phyloP scores from a whole-genome alignment of 345 rosid genomes.

The Linum lewisii region DNA sequence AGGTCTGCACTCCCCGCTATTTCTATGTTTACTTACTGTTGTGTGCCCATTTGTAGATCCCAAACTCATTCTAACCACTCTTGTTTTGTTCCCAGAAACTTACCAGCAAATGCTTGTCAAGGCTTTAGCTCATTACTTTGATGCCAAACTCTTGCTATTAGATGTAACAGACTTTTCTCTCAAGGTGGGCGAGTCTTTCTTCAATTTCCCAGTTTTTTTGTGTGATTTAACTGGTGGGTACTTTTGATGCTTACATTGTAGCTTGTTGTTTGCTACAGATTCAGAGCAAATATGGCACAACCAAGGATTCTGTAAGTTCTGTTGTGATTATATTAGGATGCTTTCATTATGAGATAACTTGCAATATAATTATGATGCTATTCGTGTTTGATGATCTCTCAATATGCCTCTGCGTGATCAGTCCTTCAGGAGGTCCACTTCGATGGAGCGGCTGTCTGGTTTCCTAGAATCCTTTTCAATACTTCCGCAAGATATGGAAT shows the following conservation, averaged over 20 bases:
- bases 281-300: slow-evolving; percentile 70
- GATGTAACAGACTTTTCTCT: slow-evolving; percentile 82
- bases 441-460: slow-evolving; percentile 67
- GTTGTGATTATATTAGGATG: no score
- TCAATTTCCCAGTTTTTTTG: background rate
- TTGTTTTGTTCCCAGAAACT: slow-evolving; percentile 38
- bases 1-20: slow-evolving; percentile 28
- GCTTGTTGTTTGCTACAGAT: slow-evolving; percentile 41
- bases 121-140: slow-evolving; percentile 91
- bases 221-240: slow-evolving; percentile 1
- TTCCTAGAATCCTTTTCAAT: slow-evolving; percentile 61
- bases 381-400: background rate
- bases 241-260: background rate
- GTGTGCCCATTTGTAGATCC: background rate
- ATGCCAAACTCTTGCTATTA: slow-evolving; percentile 77
- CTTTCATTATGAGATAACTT: no score
- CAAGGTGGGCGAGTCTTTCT: slow-evolving; percentile 34
- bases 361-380: background rate
- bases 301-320: slow-evolving; percentile 51
- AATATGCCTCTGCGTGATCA: slow-evolving; percentile 12
- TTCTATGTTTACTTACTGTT: background rate
- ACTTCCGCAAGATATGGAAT: slow-evolving; percentile 45
- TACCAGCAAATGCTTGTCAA: slow-evolving; percentile 97
- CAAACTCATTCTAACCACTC: slow-evolving; percentile 6
- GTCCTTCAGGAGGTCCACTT: slow-evolving; percentile 61